Conservation (phyloP, 306 rosid species). For the Arachis hypogaea region DNA sequence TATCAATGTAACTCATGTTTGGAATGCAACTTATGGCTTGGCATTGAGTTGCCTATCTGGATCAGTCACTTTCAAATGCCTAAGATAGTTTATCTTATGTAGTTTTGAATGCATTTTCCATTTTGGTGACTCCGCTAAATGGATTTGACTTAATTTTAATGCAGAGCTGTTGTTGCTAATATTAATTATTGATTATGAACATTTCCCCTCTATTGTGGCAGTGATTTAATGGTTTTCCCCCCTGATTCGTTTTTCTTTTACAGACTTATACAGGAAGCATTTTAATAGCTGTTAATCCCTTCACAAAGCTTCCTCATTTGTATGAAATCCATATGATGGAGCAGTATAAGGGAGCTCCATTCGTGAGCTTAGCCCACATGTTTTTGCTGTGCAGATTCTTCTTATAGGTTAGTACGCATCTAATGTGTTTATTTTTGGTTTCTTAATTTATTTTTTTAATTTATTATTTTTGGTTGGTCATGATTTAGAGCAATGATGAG, state of each 20-base stretch:
- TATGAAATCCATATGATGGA: constrained; percentile 95
- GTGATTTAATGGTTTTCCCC: constrained; percentile 26
- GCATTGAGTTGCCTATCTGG: not conserved
- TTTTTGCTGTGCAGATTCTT: constrained; percentile 94
- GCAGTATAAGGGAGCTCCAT: constrained; percentile 90
- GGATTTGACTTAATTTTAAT: constrained; percentile 27
- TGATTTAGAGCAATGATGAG: constrained; percentile 92
- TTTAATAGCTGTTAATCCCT: constrained; percentile 94
- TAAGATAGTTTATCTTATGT: not conserved
- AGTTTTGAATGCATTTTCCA: constrained; percentile 17
- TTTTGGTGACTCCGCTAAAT: constrained; percentile 19
- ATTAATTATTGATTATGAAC: not conserved
- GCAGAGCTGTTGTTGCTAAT: constrained; percentile 11
- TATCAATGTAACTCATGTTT: constrained; percentile 5
- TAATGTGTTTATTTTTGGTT: constrained; percentile 17
- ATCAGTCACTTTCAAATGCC: constrained; percentile 21
- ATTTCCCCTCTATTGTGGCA: constrained; percentile 1
- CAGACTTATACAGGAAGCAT: constrained; percentile 98
- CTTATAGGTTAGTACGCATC: constrained; percentile 70
- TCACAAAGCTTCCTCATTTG: constrained; percentile 96
- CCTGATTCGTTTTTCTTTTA: constrained; percentile 33
- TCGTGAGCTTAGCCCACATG: constrained; percentile 97
- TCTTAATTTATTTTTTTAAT: constrained; percentile 31
- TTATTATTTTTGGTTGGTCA: constrained; percentile 49
- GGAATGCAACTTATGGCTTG: not conserved